Percentiles rank a stretch among this genome's conserved stretches.
These are phyloP conservation scores for Cyphellophora attinorum DNA, from an alignment of 2,329 filamentous ascomycete genomes.

Conservation along the genomic window DNA sequence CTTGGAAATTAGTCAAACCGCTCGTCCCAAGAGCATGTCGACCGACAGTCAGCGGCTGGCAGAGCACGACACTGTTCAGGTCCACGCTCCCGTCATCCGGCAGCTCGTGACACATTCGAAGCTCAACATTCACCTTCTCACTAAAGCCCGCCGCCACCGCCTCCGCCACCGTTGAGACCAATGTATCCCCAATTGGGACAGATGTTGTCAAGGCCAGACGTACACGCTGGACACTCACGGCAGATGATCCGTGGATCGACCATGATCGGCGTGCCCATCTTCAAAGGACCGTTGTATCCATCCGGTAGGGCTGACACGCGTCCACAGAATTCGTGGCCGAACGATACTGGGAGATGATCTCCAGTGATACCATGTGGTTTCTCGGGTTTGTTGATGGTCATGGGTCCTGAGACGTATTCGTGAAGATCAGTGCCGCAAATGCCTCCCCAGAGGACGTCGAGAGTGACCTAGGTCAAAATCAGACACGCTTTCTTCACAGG, in stretches of 20 bases:
- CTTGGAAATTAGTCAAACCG: neutral
- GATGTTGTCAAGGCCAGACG: constrained; percentile 40
- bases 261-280: constrained; percentile 37
- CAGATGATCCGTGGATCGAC: constrained; percentile 47
- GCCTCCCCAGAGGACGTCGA: constrained; percentile 18
- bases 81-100: constrained; percentile 44
- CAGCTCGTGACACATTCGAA: constrained; percentile 32
- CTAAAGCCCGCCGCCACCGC: constrained; percentile 41
- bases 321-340: constrained; percentile 45
- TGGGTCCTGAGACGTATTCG: constrained; percentile 27
- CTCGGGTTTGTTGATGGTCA: constrained; percentile 32
- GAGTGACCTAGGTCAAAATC: constrained; percentile 33
- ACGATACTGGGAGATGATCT: constrained; percentile 39
- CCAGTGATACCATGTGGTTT: constrained; percentile 44
- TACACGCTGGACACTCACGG: constrained; percentile 40
- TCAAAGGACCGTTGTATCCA: constrained; percentile 32
- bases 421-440: constrained; percentile 27
- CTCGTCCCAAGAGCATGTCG: constrained; percentile 1
- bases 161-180: constrained; percentile 40
- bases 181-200: constrained; percentile 44
- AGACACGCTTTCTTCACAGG: too few relatives aligned
- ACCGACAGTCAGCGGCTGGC: constrained; percentile 33
- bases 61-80: constrained; percentile 41
- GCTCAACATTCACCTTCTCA: constrained; percentile 40
- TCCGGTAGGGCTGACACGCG: constrained; percentile 39